phyloP scores from a whole-genome alignment of 768 basidiomycete genomes.

The Lyophyllum atratum region DNA sequence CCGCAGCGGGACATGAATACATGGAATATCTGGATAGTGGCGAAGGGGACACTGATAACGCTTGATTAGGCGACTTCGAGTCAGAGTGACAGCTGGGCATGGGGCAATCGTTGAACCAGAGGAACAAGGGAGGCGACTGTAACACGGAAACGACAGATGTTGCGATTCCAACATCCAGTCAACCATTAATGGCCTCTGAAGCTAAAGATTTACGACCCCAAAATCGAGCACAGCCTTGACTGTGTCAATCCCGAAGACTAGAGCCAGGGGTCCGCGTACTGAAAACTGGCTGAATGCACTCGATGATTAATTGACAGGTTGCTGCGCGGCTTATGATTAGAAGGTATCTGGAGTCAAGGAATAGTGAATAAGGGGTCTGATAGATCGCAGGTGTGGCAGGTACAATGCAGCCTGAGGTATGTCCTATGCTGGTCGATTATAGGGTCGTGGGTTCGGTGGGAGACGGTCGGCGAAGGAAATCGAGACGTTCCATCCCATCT shows the following conservation, averaged over 20 bases:
- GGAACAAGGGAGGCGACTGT: not conserved
- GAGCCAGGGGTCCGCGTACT: too few relatives aligned
- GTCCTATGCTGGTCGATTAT: not conserved
- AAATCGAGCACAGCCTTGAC: not conserved
- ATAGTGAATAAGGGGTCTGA: not conserved
- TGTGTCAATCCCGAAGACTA: not conserved
- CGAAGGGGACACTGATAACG: not conserved
- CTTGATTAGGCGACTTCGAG: not conserved
- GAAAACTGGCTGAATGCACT: not conserved
- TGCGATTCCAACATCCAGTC: not conserved
- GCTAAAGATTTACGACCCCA: too few relatives aligned
- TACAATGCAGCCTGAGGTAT: too few relatives aligned
- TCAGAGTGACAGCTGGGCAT: not conserved
- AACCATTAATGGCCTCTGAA: too few relatives aligned
- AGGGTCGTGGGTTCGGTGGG: not conserved
- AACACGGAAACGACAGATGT: not conserved
- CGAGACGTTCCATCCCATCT: not conserved
- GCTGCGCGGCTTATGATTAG: not conserved
- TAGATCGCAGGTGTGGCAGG: not conserved
- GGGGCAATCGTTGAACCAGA: not conserved
- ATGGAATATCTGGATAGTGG: not conserved
- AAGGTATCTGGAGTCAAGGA: not conserved
- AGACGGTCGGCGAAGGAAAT: not conserved
- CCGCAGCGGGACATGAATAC: not conserved
- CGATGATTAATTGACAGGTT: not conserved